A percentile compares a stretch with the other conserved stretches of the same genome.
Conservation (phyloP, 345 rosid genomes). For the Balakata baccata region DNA sequence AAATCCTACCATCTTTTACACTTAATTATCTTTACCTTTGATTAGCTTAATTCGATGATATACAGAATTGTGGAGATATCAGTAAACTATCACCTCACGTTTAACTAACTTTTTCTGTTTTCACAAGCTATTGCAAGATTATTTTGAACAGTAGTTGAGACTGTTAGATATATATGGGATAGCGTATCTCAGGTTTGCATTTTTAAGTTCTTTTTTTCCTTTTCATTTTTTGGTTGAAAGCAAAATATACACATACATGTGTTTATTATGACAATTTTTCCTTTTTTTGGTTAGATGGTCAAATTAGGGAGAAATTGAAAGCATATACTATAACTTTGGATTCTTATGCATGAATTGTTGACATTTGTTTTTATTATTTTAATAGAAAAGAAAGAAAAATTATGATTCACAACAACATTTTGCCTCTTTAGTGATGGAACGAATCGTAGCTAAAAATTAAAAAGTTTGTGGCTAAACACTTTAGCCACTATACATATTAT, state of each 20-base stretch:
- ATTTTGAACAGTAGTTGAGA: background rate
- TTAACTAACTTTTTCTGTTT: background rate
- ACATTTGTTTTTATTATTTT: too few relatives aligned
- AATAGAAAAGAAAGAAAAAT: background rate
- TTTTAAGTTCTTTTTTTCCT: background rate
- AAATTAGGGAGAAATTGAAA: background rate
- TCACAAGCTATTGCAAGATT: background rate
- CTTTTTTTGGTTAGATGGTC: background rate
- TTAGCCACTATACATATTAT: too few relatives aligned
- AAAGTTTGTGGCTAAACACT: too few relatives aligned
- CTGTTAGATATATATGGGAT: conserved; percentile 3
- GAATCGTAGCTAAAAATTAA: too few relatives aligned
- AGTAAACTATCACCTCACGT: background rate
- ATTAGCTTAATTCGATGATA: background rate
- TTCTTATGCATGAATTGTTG: background rate
- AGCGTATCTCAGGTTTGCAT: background rate
- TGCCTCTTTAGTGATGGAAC: too few relatives aligned
- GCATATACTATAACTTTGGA: background rate
- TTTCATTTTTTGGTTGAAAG: background rate
- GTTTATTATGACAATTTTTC: background rate
- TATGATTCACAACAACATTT: too few relatives aligned
- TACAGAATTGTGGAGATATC: background rate
- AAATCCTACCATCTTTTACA: background rate
- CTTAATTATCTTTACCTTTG: background rate
- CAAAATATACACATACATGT: background rate